These are phyloP conservation scores for Vanrija pseudolonga DNA, from an alignment of 1,284 basidiomycete genomes.

Conservation along the genomic window DNA sequence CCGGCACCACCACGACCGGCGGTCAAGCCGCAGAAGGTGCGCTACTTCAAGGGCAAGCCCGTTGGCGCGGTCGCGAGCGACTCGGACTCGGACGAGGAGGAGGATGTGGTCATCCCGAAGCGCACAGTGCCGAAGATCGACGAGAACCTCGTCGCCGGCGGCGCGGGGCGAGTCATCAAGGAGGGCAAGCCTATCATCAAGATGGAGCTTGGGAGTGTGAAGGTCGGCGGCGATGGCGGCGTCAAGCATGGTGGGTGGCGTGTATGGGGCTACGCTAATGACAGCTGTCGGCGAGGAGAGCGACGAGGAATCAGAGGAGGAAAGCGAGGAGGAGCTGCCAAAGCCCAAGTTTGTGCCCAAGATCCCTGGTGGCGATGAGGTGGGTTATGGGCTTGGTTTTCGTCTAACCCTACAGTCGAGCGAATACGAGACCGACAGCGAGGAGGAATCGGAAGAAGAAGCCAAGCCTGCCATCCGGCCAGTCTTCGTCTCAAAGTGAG, in stretches of 20 bases:
- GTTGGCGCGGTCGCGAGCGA: slow-evolving; percentile 27
- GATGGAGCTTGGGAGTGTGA: slow-evolving; percentile 36
- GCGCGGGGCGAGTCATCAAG: slow-evolving; percentile 41
- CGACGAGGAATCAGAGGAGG: slow-evolving; percentile 25
- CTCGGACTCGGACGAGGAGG: slow-evolving; percentile 28
- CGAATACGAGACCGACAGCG: slow-evolving; percentile 49
- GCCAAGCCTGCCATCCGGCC: slow-evolving; percentile 47
- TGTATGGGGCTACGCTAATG: neutral
- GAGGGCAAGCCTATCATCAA: slow-evolving; percentile 23
- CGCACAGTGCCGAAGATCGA: slow-evolving; percentile 13
- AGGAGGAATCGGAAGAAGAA: slow-evolving; percentile 43
- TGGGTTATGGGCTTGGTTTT: neutral
- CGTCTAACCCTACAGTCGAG: slow-evolving; percentile 30
- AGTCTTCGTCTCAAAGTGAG: slow-evolving; percentile 46
- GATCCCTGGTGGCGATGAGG: slow-evolving; percentile 14
- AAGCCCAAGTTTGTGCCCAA: slow-evolving; percentile 22
- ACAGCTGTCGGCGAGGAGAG: slow-evolving; percentile 15
- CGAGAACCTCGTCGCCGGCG: slow-evolving; percentile 40
- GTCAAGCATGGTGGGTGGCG: slow-evolving; percentile 24
- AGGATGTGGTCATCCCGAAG: slow-evolving; percentile 10
- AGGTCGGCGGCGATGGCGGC: slow-evolving; percentile 36
- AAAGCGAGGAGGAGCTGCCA: slow-evolving; percentile 29
- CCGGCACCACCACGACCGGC: neutral
- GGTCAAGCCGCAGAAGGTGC: slow-evolving; percentile 25
- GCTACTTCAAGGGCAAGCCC: slow-evolving; percentile 46